phyloP scores from a whole-genome alignment of 2,329 filamentous ascomycete genomes.

The Venturia oleaginea region DNA sequence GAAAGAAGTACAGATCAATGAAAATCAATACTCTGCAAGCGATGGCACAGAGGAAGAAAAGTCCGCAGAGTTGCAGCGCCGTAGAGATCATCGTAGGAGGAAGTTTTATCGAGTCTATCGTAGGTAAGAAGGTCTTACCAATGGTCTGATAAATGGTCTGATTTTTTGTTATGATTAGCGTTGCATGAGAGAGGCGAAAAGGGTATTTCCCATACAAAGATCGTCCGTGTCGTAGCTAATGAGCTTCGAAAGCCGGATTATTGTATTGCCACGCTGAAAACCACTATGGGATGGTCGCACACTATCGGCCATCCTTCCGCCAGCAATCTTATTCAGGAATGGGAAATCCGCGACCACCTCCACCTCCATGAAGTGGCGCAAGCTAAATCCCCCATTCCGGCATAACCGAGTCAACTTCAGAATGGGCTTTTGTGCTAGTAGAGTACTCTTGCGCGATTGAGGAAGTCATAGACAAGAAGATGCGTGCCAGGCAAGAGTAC shows the following conservation, averaged over 20 bases:
- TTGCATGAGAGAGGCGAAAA: no score
- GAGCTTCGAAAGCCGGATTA: no score
- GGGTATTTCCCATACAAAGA: no score
- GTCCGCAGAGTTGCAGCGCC: neutral
- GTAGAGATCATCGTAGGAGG: neutral
- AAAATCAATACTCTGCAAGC: neutral
- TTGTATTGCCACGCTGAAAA: no score
- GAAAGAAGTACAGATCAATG: conserved; percentile 7
- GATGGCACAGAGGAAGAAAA: neutral
- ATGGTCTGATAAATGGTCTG: no score
- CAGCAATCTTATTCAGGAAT: neutral
- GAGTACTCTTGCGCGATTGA: no score
- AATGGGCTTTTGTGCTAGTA: no score
- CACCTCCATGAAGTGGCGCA: neutral
- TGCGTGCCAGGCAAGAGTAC: no score
- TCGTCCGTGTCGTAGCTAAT: no score
- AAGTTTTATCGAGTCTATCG: neutral
- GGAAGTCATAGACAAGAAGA: no score
- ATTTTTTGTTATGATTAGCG: no score
- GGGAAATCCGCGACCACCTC: neutral
- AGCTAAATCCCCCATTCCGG: neutral
- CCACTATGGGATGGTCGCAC: neutral
- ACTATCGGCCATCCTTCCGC: neutral
- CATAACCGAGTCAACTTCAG: neutral
- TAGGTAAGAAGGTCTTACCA: no score